phyloP scores from a whole-genome alignment of 495 filamentous ascomycete species.

The Podospora didyma region DNA sequence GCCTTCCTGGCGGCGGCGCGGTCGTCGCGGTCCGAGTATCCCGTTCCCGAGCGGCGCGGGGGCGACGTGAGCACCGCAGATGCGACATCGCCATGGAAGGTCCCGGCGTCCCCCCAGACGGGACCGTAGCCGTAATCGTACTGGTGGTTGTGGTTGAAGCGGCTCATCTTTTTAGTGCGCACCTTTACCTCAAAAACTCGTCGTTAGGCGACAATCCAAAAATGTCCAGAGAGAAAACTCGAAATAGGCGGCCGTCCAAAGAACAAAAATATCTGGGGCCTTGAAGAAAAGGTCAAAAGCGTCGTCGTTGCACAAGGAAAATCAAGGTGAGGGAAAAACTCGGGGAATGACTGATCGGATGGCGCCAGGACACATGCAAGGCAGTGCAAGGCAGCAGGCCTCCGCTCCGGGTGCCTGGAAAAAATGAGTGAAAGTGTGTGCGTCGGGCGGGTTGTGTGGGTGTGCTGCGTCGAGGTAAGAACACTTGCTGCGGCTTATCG shows the following conservation, averaged over 20 bases:
- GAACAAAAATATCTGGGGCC: too few species aligned
- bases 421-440: too few species aligned
- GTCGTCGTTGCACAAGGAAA: too few species aligned
- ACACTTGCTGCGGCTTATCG: too few species aligned
- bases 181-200: background rate
- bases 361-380: constrained; percentile 4
- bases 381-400: background rate
- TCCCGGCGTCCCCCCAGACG: background rate
- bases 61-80: background rate
- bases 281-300: too few species aligned
- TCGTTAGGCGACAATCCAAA: background rate
- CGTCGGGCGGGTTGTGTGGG: too few species aligned
- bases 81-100: constrained; percentile 3
- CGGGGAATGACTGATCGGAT: background rate
- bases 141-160: constrained; percentile 10
- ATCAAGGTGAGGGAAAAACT: too few species aligned
- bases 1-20: background rate
- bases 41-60: background rate
- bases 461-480: too few species aligned
- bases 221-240: too few species aligned
- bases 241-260: too few species aligned
- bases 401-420: too few species aligned
- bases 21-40: too few species aligned
- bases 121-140: constrained; percentile 6
- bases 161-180: constrained; percentile 6